Base-by-base conservation (phyloP, 495 filamentous ascomycete genomes). In the Podospora comata region DNA sequence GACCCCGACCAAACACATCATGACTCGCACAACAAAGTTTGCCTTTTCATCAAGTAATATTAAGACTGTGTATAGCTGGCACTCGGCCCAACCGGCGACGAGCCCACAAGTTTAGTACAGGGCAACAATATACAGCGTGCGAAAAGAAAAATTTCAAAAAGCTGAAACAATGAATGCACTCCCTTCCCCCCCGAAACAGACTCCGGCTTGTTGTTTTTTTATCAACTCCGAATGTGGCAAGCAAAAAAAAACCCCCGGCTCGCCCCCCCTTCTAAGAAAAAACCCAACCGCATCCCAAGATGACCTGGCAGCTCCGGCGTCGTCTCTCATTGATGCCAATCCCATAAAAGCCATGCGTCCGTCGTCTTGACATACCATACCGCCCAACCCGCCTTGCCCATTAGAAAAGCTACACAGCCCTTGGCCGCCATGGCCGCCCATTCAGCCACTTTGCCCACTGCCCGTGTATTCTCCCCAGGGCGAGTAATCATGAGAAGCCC, bases 401-500 rank as follows among this genome's bases (percentile, higher is more conserved):
- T 30, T 19, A 15, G 15, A 56, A 56, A 26, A 54, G 20, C 23
- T 53, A 44, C 26, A 32, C 3, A 32, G 30, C 30, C 30, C 30
- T 27, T 67, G 53, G 32, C 66, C 18, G 32, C 23, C 44, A 62
- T 65, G 48, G 63, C 63, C 39, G 39, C 65, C 64, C 30, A 32
- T 32, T 32, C 4, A 32, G 55, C 19, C 34, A 65, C 23, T 64
- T 62, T 26, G 18, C 23, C 16, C 19, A 54, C 62, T 59, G 64
- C 62, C 62, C 61, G 20, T 32, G 34, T 63, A 63, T 13, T 19
- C 32, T 34, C 18, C 11, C 61, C 32, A 18, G 55, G 28, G 65
- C 72, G 66, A 68, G 69, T 77, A 68, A 67, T 72, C 69, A 74
- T 74, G 61, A 77, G 62, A 73, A 71, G 57, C 60, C 44, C 67